Evolutionary conservation across 2,329 filamentous ascomycete species (phyloP).

Genomic region (Bipolaris gigantea): DNA sequence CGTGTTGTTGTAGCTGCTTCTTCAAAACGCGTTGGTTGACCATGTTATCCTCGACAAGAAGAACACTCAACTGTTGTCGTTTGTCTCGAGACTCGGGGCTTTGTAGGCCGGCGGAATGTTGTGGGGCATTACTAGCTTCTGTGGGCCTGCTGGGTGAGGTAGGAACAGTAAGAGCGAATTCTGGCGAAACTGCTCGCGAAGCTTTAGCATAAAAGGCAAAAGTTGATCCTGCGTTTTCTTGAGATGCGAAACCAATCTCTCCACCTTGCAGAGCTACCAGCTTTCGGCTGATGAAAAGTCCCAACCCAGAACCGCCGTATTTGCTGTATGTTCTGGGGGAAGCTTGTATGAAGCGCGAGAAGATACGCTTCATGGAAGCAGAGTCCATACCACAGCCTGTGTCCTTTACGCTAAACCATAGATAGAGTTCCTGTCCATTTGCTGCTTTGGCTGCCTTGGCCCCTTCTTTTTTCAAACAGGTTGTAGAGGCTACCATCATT

Average conservation of each 20-base stretch:
- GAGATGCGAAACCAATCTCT: conserved; percentile 25
- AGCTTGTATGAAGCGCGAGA: conserved; percentile 29
- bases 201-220: conserved; percentile 30
- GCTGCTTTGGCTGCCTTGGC: not conserved
- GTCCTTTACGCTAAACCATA: conserved; percentile 7
- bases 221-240: conserved; percentile 22
- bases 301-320: conserved; percentile 25
- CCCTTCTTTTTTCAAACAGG: not conserved
- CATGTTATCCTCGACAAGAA: conserved; percentile 38
- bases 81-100: not conserved
- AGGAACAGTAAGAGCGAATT: not conserved
- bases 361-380: conserved; percentile 13
- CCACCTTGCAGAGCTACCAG: conserved; percentile 29
- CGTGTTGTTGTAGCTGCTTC: conserved; percentile 26
- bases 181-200: not conserved
- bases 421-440: not conserved
- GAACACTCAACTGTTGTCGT: conserved; percentile 4
- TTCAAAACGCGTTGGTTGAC: conserved; percentile 35
- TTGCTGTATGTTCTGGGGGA: conserved; percentile 28
- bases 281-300: conserved; percentile 28
- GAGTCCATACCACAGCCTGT: conserved; percentile 8
- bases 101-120: not conserved
- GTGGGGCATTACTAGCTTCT: not conserved
- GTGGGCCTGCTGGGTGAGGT: not conserved
- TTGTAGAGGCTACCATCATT: conserved; percentile 4